A percentile compares a stretch with the other conserved stretches of the same genome.
These are phyloP conservation scores for Nemania diffusa DNA, from an alignment of 2,329 filamentous ascomycete species.

Conservation along the genomic window DNA sequence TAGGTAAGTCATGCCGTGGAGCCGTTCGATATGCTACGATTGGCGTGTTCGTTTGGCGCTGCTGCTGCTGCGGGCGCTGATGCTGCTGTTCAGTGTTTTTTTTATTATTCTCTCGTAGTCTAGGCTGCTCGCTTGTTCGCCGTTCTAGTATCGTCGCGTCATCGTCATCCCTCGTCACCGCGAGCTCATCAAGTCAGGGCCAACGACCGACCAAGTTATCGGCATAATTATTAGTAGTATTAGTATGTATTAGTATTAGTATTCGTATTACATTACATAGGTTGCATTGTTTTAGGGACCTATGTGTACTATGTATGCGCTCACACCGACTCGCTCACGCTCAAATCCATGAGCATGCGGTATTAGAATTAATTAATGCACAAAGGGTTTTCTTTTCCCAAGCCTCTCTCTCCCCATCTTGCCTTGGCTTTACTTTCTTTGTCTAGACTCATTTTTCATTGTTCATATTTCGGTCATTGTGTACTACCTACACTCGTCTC, in stretches of 20 bases:
- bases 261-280: neutral
- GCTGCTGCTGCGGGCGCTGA: neutral
- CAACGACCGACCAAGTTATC: neutral
- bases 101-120: too few species aligned
- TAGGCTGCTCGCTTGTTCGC: constrained; percentile 20
- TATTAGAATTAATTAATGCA: constrained; percentile 16
- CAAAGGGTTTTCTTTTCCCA: constrained; percentile 10
- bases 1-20: constrained; percentile 42
- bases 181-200: constrained; percentile 19
- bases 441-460: neutral
- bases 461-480: neutral
- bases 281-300: neutral
- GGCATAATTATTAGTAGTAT: neutral
- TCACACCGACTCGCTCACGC: neutral
- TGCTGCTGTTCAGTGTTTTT: neutral
- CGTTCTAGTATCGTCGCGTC: constrained; percentile 22
- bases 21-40: constrained; percentile 22
- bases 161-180: constrained; percentile 36
- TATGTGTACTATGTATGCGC: neutral
- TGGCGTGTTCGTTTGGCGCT: neutral
- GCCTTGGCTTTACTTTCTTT: neutral
- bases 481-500: neutral
- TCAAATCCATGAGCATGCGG: neutral
- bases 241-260: neutral
- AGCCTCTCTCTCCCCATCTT: neutral